phyloP scores from a whole-genome alignment of 2,329 filamentous ascomycete genomes.

The Colletotrichum tropicicola region DNA sequence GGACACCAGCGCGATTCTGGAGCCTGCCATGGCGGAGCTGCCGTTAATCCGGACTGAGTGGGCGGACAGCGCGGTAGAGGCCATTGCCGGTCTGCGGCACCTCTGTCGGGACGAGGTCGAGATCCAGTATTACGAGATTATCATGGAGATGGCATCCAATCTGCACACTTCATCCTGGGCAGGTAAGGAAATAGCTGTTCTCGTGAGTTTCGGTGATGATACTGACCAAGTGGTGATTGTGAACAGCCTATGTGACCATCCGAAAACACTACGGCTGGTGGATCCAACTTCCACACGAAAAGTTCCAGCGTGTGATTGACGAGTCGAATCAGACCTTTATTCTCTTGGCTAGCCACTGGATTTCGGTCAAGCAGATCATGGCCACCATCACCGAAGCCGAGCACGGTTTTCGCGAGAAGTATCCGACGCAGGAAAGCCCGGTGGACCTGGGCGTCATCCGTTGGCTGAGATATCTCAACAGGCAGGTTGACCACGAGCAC shows the following conservation, averaged over 20 bases:
- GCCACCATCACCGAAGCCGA: constrained; percentile 54
- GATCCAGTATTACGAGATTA: constrained; percentile 52
- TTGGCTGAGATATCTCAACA: constrained; percentile 62
- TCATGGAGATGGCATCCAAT: constrained; percentile 58
- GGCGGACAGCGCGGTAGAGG: constrained; percentile 55
- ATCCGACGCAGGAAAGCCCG: constrained; percentile 32
- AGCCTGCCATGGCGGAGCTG: constrained; percentile 54
- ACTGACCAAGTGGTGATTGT: background rate
- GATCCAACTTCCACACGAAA: constrained; percentile 63
- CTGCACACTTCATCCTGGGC: constrained; percentile 62
- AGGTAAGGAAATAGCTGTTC: constrained; percentile 46
- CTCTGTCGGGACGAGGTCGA: constrained; percentile 55
- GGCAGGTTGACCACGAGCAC: constrained; percentile 54
- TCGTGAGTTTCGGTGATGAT: background rate
- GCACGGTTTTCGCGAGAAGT: constrained; percentile 40
- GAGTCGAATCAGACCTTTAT: constrained; percentile 54
- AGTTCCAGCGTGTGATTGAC: constrained; percentile 61
- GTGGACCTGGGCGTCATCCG: constrained; percentile 54
- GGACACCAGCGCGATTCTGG: constrained; percentile 50
- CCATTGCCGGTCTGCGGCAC: constrained; percentile 51
- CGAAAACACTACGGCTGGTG: constrained; percentile 63
- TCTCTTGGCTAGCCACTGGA: constrained; percentile 63
- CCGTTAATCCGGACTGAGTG: constrained; percentile 55
- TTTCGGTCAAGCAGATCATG: constrained; percentile 64
- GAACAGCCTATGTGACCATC: constrained; percentile 58